Base-by-base conservation (phyloP, 169 alveolate genomes). In the Babesia divergens region DNA sequence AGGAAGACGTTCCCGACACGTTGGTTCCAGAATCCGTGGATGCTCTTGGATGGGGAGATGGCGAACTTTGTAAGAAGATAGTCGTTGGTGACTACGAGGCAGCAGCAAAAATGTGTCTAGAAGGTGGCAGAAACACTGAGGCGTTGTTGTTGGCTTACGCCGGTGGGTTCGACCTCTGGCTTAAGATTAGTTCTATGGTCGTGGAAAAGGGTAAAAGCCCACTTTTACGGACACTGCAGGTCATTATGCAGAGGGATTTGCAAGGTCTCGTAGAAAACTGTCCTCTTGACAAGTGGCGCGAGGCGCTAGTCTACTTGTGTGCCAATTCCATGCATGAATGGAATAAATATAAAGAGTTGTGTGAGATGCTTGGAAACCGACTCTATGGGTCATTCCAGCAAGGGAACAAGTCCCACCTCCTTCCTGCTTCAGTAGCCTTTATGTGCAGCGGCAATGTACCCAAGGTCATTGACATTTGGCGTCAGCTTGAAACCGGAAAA, bases 401-500 rank as follows among this genome's bases (percentile, higher is more conserved):
- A 31, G 84, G 82, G 34, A 67, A 66, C 42, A 67, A 83, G 49
- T 37, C 38, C 2, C 70, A 59, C 49, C 74, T 89, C 26, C 47
- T 89, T 31, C 89, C 94, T 9, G 95, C 95, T 16, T 68, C 91
- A 34, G 75, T 91, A 20, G 79, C 90, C 44, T 91, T 72, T 68
- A 66, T 89, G 76, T 85, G 92, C 83, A 89, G 92, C 9, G 86
- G 94, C 29, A 83, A 91, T 35, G 82, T 89, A 35, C 43, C 82
- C 14, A 82, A 76, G 49, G 90, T 91, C 0, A 76, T 88, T 2
- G 91, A 91, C 59, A 69, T 69, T 26, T 90, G 94, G 95, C 74
- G 71, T 37, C 83, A 76, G 40, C 44, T 50, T 18, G 81, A 52
- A 24, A 44, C 66, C 8, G 77, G 64, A 20, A 46, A 55, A 46